Percentiles rank a stretch among this genome's conserved stretches.
Evolutionary conservation across 2,329 filamentous ascomycete genomes (phyloP).

Genomic region (Coniella lustricola): DNA sequence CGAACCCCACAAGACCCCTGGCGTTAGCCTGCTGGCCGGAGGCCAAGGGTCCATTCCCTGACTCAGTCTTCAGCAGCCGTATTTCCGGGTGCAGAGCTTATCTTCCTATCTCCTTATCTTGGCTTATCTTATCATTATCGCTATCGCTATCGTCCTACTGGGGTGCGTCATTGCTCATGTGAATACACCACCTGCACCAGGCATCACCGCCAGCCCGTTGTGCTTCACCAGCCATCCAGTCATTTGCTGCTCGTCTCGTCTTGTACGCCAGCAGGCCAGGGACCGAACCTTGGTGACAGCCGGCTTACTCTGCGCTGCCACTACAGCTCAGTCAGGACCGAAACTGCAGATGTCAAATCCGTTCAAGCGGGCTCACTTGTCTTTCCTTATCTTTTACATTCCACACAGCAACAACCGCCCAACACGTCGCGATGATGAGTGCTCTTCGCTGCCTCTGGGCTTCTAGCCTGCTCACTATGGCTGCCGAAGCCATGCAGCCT

Average conservation of each 20-base stretch:
- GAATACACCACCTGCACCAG: not conserved
- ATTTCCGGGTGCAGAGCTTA: no score
- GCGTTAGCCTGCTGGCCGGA: no score
- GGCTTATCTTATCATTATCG: not conserved
- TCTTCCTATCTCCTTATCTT: not conserved
- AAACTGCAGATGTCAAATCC: not conserved
- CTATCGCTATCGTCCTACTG: not conserved
- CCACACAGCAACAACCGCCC: not conserved
- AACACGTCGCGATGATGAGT: slow-evolving; percentile 21
- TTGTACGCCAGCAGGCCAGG: no score
- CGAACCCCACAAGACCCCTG: not conserved
- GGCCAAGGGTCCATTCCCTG: no score
- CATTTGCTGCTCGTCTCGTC: no score
- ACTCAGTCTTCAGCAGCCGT: no score
- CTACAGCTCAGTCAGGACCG: no score
- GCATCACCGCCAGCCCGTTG: not conserved
- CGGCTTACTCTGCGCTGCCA: not conserved
- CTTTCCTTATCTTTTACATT: not conserved
- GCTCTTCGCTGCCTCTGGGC: slow-evolving; percentile 27
- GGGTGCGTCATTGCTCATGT: not conserved
- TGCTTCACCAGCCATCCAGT: no score
- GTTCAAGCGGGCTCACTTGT: no score
- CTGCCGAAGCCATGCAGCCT: slow-evolving; percentile 59
- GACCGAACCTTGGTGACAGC: no score
- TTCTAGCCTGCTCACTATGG: slow-evolving; percentile 31